Evolutionary conservation across 2,329 filamentous ascomycete species (phyloP), one percentile per base, ranked within the genome.

Genomic region (Fusarium napiforme): DNA sequence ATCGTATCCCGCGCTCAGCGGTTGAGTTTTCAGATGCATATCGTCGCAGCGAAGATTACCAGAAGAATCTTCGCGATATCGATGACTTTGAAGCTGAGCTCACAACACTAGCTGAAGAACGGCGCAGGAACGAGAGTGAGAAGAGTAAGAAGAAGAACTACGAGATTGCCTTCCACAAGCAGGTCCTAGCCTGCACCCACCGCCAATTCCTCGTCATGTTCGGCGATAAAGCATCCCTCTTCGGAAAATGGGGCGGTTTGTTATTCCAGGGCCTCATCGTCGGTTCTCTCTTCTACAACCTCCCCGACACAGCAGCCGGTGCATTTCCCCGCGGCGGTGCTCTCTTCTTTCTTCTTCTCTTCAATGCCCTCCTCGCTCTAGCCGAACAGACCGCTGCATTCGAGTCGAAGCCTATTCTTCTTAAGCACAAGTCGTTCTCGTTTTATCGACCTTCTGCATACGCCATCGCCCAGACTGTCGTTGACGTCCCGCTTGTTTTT

Each of bases 231-330:
- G 91, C 91, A 0, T 93, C 93, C 0, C 85, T 96, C 1, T 92
- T 92, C 77, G 96, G 93, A 28, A 96, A 96, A 78, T 88, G 93
- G 77, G 93, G 94, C 78, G 94, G 94, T 74, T 92, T 95, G 63
- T 81, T 96, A 50, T 89, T 92, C 65, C 93, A 94, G 77, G 85
- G 83, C 4, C 86, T 97, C 16, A 93, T 97, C 68, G 91, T 96
- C 56, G 93, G 93, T 2, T 93, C 91, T 8, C 85, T 96, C 9
- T 97, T 97, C 83, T 94, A 93, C 76, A 90, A 93, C 71, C 82
- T 94, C 15, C 83, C 87, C 1, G 73, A 83, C 2, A 86, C 87
- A 12, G 92, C 92, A 0, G 80, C 81, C 1, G 92, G 91, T 52
- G 92, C 93, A 74, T 95, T 91, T 79, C 79, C 83, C 6, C 83